A percentile compares a stretch with the other conserved stretches of the same genome.
These are phyloP conservation scores for Nemania abortiva DNA, from an alignment of 2,329 filamentous ascomycete species.

Conservation along the genomic window DNA sequence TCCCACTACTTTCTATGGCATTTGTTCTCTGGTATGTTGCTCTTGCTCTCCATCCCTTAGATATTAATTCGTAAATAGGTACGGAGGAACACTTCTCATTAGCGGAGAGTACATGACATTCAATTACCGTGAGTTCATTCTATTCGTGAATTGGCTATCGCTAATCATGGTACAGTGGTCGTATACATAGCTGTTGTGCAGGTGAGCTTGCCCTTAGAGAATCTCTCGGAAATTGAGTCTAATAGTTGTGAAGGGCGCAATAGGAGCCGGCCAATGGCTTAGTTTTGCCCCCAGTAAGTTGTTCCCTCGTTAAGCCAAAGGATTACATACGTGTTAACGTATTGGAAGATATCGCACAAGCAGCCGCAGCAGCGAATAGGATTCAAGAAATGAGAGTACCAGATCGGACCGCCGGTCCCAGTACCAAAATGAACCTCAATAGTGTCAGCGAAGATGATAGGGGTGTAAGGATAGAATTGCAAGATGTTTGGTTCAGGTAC, in stretches of 20 bases:
- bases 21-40: conserved; percentile 49
- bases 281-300: conserved; percentile 69
- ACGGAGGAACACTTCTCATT: conserved; percentile 71
- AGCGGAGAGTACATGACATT: conserved; percentile 62
- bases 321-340: conserved; percentile 21
- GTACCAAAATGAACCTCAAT: conserved; percentile 51
- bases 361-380: conserved; percentile 69
- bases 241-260: conserved; percentile 59
- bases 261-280: conserved; percentile 75
- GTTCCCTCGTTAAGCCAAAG: neutral
- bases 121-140: conserved; percentile 56
- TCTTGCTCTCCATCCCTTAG: neutral
- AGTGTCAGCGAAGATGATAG: conserved; percentile 56
- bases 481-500: conserved; percentile 70
- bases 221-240: neutral
- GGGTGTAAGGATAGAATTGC: conserved; percentile 68
- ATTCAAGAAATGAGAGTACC: conserved; percentile 63
- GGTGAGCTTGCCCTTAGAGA: conserved; percentile 47
- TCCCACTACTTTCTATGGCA: conserved; percentile 56
- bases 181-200: conserved; percentile 76
- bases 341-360: conserved; percentile 65
- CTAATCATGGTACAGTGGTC: conserved; percentile 55
- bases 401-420: conserved; percentile 47
- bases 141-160: neutral
- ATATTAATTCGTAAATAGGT: conserved; percentile 67